Evolutionary conservation across 2,329 filamentous ascomycete species (phyloP).

Genomic region (Huntiella moniliformis): DNA sequence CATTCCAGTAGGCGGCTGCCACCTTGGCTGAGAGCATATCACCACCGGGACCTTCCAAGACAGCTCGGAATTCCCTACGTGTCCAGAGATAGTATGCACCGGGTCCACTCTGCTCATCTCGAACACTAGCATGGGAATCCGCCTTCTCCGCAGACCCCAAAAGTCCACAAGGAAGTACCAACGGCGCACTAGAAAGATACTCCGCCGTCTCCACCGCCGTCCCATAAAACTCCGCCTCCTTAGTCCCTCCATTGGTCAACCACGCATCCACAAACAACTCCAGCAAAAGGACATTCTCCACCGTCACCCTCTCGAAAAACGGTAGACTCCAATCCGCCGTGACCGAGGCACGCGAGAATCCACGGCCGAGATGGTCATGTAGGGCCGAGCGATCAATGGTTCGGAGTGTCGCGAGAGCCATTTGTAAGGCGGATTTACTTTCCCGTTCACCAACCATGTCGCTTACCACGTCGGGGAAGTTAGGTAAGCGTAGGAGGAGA

Average conservation of each 20-base stretch:
- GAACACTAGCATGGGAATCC: slow-evolving; percentile 57
- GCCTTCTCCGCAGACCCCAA: slow-evolving; percentile 84
- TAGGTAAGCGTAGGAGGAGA: slow-evolving; percentile 58
- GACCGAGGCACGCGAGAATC: slow-evolving; percentile 60
- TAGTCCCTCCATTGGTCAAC: slow-evolving; percentile 31
- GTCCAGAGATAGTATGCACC: slow-evolving; percentile 95
- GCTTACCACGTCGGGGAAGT: slow-evolving; percentile 51
- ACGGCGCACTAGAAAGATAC: slow-evolving; percentile 59
- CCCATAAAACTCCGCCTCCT: slow-evolving; percentile 53
- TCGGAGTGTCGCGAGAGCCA: slow-evolving; percentile 64
- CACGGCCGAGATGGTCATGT: slow-evolving; percentile 36
- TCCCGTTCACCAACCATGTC: slow-evolving; percentile 80
- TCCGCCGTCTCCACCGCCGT: slow-evolving; percentile 65
- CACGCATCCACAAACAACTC: slow-evolving; percentile 76
- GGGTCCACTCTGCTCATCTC: slow-evolving; percentile 55
- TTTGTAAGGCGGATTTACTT: slow-evolving; percentile 51
- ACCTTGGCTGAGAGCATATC: slow-evolving; percentile 39
- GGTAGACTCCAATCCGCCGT: slow-evolving; percentile 85
- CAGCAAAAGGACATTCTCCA: slow-evolving; percentile 76
- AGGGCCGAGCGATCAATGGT: slow-evolving; percentile 44
- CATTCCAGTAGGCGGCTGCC: slow-evolving; percentile 68
- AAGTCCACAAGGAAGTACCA: slow-evolving; percentile 49
- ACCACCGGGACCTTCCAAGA: slow-evolving; percentile 36
- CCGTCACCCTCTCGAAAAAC: slow-evolving; percentile 94
- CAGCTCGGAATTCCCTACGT: slow-evolving; percentile 60